Percentiles rank a stretch among this genome's conserved stretches.
These are phyloP conservation scores for Melocanna baccifera DNA, from an alignment of 176 grass and related monocot species.

Conservation along the genomic window DNA sequence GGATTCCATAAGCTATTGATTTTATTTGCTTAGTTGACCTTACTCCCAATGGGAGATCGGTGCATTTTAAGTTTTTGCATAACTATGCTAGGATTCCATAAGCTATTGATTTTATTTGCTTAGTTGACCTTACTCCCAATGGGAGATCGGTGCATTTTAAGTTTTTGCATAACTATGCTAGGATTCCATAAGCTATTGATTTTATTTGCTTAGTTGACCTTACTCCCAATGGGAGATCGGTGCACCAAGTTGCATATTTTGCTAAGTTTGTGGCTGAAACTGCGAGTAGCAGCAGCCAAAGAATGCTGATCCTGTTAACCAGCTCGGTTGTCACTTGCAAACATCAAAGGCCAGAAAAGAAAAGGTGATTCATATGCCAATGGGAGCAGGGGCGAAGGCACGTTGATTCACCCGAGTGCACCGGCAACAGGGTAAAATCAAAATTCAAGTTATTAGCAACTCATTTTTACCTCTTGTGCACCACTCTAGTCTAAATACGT, in stretches of 20 bases:
- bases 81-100: constrained; percentile 18
- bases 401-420: no score
- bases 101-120: constrained; percentile 16
- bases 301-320: constrained; percentile 24
- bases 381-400: no score
- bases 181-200: background rate
- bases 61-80: background rate
- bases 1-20: background rate
- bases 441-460: no score
- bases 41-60: no score
- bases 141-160: background rate
- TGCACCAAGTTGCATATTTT: background rate
- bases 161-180: constrained; percentile 2
- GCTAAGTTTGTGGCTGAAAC: background rate
- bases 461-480: no score
- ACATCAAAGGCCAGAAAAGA: background rate
- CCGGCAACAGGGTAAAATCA: no score
- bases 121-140: background rate
- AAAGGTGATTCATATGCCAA: background rate
- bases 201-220: constrained; percentile 23
- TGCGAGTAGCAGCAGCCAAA: background rate
- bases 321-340: constrained; percentile 7
- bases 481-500: no score
- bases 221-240: background rate
- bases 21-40: constrained; percentile 23